These are phyloP conservation scores for Neurospora sp. DNA, from an alignment of 495 filamentous ascomycete genomes.

Conservation along the genomic window DNA sequence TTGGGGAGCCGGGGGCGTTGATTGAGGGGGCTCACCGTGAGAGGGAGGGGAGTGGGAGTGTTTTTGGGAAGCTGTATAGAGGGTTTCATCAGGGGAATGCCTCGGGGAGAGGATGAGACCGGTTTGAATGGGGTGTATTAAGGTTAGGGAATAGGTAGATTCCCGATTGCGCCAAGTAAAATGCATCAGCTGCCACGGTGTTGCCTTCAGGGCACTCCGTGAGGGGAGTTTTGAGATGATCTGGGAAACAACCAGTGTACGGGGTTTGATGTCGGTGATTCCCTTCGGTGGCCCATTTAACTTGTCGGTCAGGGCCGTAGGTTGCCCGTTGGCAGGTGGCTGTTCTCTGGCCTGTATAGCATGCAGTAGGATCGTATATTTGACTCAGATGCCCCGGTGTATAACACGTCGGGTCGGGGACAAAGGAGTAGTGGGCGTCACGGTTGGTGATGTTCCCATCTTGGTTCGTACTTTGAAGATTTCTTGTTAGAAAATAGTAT, in stretches of 20 bases:
- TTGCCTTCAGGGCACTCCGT: too few relatives aligned
- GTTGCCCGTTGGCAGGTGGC: not conserved
- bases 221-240: not conserved
- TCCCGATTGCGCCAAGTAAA: too few relatives aligned
- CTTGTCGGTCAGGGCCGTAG: not conserved
- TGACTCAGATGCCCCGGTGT: not conserved
- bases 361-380: not conserved
- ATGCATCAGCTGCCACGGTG: too few relatives aligned
- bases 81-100: not conserved
- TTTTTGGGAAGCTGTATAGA: not conserved
- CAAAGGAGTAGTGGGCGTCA: not conserved
- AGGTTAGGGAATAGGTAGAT: not conserved
- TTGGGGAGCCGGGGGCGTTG: constrained; percentile 22
- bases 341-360: not conserved
- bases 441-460: not conserved
- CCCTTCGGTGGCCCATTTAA: too few relatives aligned
- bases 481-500: not conserved
- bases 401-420: not conserved
- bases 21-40: not conserved
- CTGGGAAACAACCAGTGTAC: not conserved
- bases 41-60: not conserved
- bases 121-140: not conserved
- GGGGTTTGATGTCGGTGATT: not conserved
- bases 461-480: not conserved
- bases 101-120: not conserved